phyloP scores from a whole-genome alignment of 2,329 filamentous ascomycete species.

The Trichoderma afroharzianum region DNA sequence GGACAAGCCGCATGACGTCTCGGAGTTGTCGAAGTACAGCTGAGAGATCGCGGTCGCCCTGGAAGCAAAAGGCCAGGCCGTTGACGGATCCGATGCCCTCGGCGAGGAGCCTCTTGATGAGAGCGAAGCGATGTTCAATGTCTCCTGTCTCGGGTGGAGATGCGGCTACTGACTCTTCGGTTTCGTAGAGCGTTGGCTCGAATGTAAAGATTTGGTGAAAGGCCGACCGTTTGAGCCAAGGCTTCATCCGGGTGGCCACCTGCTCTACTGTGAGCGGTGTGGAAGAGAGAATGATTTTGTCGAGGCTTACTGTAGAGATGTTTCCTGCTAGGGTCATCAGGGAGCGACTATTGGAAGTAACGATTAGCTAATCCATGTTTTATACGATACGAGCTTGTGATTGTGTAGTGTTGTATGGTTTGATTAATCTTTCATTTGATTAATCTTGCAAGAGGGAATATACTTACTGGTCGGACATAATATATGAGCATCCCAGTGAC shows the following conservation, averaged over 20 bases:
- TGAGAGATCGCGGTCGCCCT: slow-evolving; percentile 1
- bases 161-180: neutral
- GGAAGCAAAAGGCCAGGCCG: neutral
- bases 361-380: neutral
- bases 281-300: neutral
- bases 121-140: neutral
- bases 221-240: slow-evolving; percentile 1
- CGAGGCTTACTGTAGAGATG: slow-evolving; percentile 4
- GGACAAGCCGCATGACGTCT: slow-evolving; percentile 5
- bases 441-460: neutral
- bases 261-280: neutral
- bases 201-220: neutral
- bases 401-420: neutral
- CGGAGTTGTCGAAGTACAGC: slow-evolving; percentile 1
- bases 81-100: neutral
- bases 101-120: neutral
- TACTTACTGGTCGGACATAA: slow-evolving; percentile 1
- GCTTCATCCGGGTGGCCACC: slow-evolving; percentile 4
- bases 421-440: neutral
- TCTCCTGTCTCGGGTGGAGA: neutral
- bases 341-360: neutral
- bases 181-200: neutral
- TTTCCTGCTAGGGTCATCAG: neutral
- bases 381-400: neutral
- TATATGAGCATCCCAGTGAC: neutral